Evolutionary conservation across 2,329 filamentous ascomycete species (phyloP), one percentile per base, ranked within the genome.

Genomic region (Cordyceps farinosa): DNA sequence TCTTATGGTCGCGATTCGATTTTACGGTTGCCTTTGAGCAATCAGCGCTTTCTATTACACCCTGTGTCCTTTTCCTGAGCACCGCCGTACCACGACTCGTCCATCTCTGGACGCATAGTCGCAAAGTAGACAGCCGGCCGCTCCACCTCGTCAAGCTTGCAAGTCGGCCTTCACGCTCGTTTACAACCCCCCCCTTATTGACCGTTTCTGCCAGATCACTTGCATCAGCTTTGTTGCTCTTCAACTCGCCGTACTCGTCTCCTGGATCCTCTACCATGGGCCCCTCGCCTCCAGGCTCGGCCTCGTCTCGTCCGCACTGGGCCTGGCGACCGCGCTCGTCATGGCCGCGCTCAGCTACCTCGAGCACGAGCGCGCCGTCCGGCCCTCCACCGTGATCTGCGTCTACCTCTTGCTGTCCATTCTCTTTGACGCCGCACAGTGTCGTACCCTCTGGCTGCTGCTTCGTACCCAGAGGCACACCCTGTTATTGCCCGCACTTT

Each of bases 381-480:
- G 77, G 3, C 79, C 78, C 1, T 80, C 78, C 0, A 68, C 76
- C 1, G 60, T 80, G 3, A 66, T 81, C 29, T 72, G 67, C 22
- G 66, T 67, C 32, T 80, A 76, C 53, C 66, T 80, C 9, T 69
- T 76, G 27, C 60, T 78, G 22, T 75, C 76, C 8, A 65, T 76
- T 1, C 67, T 80, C 2, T 70, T 79, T 32, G 79, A 80, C 45
- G 65, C 70, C 5, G 69, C 74, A 0, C 74, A 76, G 65, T 68
- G 70, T 2, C 70, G 78, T 50, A 78, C 78, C 0, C 61, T 78
- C 3, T 79, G 74, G 70, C 66, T 79, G 9, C 27, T 58, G 11
- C 30, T 15, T 4, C 5, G 5, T 22, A 27, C 7, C 27, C 51
- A 38, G n/a, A 32, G 22, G 32, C 9, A n/a, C 8, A 11, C n/a